Base-by-base conservation (phyloP, 2,329 filamentous ascomycete species). In the Gyromitra esculenta region DNA sequence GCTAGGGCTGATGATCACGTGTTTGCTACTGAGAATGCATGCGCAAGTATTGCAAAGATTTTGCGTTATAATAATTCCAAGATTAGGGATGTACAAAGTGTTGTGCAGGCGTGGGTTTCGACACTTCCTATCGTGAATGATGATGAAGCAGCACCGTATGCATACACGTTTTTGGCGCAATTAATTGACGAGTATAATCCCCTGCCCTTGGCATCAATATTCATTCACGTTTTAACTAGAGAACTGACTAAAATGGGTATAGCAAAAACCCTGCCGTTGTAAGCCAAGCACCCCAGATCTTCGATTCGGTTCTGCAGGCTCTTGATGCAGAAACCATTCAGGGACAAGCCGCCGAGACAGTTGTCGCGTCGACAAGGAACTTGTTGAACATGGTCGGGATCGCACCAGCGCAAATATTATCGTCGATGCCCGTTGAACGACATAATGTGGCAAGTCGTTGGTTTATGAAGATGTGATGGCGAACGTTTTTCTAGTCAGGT, bases 21-120 rank as follows among this genome's bases (percentile, higher is more conserved):
- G 1, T 99, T 97, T 82, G 96, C 96, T 1, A 98, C 96, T 0
- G 96, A 99, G 85, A 99, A 99, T 82, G 95, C 95, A 5, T 97
- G 93, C 80, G 95, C 96, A 54, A 94, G 93, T 80, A 96, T 99
- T 82, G 96, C 96, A 45, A 99, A 99, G 87, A 95, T 99, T 68
- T 87, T 99, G 79, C 94, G 97, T 83, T 97, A 91, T 85, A 97
- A 97, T 84, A 86, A 90, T 31, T 87, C 87, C 80, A 92, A 92
- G 82, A 90, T 99, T 18, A 87, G 86, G 69, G 93, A 96, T 81
- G 87, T 89, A 64, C 91, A 96, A 82, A 88, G 91, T 48, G 87
- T 97, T 35, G 90, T 93, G 54, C 85, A 87, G n/a, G 91, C 92
- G 82, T 99, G 96, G 96, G 86, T 99, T 63, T 90, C 93, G 79